Base-by-base conservation (phyloP, 306 rosid genomes). In the Mucuna pruriens region DNA sequence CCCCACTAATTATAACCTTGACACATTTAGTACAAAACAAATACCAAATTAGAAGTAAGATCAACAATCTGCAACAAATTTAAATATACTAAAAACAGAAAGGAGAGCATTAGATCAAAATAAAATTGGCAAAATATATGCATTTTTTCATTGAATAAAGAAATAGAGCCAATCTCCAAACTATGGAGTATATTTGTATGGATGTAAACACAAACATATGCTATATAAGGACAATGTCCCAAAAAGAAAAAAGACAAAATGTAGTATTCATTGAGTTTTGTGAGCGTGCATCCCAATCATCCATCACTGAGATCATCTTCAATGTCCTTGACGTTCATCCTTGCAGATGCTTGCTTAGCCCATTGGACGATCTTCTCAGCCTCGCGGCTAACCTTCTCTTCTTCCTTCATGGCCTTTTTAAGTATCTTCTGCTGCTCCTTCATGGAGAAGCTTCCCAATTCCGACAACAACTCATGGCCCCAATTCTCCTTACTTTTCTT, bases 321-420 rank as follows among this genome's bases (percentile, higher is more conserved):
- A 67, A 84, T 84, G 66, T 52, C 91, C 7, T 86, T 44, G 77
- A 86, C 36, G 33, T 61, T 87, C 84, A 89, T 87, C 74, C 91
- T 90, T 0, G 89, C 87, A 33, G 99, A 95, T 7, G 84, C 84
- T 16, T 87, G 89, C 82, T 87, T 93, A 26, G 94, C 97, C 94
- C 89, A 79, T 79, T 88, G 76, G 31, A 95, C 87, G 2, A 92
- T 91, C 80, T 91, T 90, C 79, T 89, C 90, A 44, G 95, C 97
- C 90, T 95, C 99, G 15, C 87, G 87, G 77, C 65, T 85, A 38
- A 95, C 82, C 88, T 88, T 95, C 80, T 86, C 83, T 79, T 95
- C 91, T 76, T 93, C 97, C 74, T 85, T 88, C 91, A 90, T 62
- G 3, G 97, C 97, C 70, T 86, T 91, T 67, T 87, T 93, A 34